Base-by-base conservation (phyloP, 495 filamentous ascomycete species). In the Melanomma pulvis-pyrius region DNA sequence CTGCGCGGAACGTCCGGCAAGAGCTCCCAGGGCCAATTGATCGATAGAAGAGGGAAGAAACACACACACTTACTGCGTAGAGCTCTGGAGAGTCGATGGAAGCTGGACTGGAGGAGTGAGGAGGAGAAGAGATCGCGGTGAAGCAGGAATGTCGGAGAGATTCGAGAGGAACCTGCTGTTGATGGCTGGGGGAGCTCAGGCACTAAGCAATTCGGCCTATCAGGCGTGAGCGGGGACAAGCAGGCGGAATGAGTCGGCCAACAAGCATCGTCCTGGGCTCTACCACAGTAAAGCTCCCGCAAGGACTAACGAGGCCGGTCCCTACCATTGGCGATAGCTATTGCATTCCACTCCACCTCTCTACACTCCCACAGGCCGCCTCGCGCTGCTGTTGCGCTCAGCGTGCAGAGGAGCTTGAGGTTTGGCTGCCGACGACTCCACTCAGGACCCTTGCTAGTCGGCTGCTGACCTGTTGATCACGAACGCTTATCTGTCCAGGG, bases 231-330 rank as follows among this genome's bases (percentile, higher is more conserved):
- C 48, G 54, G 63, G 63, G 63, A 34, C 48, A 41, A 7, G 41
- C 63, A 52, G 56, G 59, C 59, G 62, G 52, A 65, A 59, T 59
- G 54, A 59, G n/a, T n/a, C n/a, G n/a, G n/a, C n/a, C n/a, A n/a
- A n/a, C n/a, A n/a, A n/a, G n/a, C n/a, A n/a, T n/a, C n/a, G n/a
- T n/a, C n/a, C n/a, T n/a, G n/a, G n/a, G n/a, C n/a, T n/a, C n/a
- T n/a, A n/a, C n/a, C n/a, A n/a, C n/a, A n/a, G n/a, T n/a, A n/a
- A 44, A n/a, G 9, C 39, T 44, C 13, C 8, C 39, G 3, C 39
- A 44, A 6, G 32, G 39, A n/a, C 13, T 2, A 25, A 9, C 48
- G 24, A 25, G 48, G 22, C 48, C 17, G 17, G 8, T 11, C 8
- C 9, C 17, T 6, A 12, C 39, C 39, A 44, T 44, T n/a, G 9